Conservation (phyloP, 192 early-diverging fungal species). For the Pilobolus umbonatus region DNA sequence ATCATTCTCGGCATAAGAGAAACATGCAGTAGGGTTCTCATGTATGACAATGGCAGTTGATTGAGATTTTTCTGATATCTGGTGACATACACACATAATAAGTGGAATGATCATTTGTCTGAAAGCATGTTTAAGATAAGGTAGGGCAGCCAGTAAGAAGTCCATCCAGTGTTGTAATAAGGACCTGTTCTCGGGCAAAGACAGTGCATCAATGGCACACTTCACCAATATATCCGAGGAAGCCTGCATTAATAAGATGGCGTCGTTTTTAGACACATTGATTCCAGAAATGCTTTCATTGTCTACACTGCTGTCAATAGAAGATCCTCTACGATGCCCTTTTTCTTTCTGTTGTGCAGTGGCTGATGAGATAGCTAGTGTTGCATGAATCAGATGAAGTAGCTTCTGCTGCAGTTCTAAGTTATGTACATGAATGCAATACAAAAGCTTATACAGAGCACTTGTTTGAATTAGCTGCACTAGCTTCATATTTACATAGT, state of each 20-base stretch:
- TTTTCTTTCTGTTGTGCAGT: conserved; percentile 1
- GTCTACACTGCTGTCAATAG: not conserved
- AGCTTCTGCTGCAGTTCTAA: conserved; percentile 59
- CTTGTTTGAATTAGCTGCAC: conserved; percentile 46
- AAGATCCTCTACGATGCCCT: not conserved
- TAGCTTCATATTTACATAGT: conserved; percentile 45
- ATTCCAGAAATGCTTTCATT: not conserved
- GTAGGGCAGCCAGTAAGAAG: conserved; percentile 59
- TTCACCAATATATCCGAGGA: conserved; percentile 51
- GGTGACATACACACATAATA: conserved; percentile 56
- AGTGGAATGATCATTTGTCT: conserved; percentile 56
- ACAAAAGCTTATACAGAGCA: conserved; percentile 52
- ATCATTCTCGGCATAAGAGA: conserved; percentile 37
- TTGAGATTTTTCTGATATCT: conserved; percentile 39
- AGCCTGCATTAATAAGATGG: conserved; percentile 5
- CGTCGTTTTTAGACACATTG: conserved; percentile 8
- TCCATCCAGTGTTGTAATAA: conserved; percentile 75
- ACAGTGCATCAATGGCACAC: conserved; percentile 57
- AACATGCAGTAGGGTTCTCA: not conserved
- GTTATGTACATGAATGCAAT: conserved; percentile 43
- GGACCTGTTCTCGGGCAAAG: conserved; percentile 54
- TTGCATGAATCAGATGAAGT: conserved; percentile 48
- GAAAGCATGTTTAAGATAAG: conserved; percentile 58
- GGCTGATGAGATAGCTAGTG: conserved; percentile 40
- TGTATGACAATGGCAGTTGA: conserved; percentile 20